Evolutionary conservation across 768 basidiomycete genomes (phyloP), one percentile per base, ranked within the genome.

Genomic region (Boletus eberwhitei): DNA sequence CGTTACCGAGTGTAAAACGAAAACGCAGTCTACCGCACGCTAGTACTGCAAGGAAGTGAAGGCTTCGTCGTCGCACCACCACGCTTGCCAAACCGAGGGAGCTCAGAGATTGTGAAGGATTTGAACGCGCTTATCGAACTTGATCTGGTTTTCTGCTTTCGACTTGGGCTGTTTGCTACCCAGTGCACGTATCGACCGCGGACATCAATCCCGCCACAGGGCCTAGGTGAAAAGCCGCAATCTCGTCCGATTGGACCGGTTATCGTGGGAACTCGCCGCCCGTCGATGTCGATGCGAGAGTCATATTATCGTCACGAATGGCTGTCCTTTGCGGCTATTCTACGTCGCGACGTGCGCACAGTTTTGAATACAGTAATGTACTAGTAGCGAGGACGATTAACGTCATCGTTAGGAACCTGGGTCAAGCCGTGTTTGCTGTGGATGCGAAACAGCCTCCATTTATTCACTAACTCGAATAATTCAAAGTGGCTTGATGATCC

Each of bases 121-220:
- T 29, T 52, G 13, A n/a, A n/a, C 12, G 5, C 2, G 51, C 35
- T 8, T 17, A 21, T 46, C 21, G 7, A 22, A 29, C 29, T 50
- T 34, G 34, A 32, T 48, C 22, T 1, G 11, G 9, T 46, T 32
- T 19, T 11, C 29, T 42, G 32, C 1, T 42, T 38, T 39, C 21
- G 16, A 11, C 34, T 9, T 42, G 26, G 36, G 24, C n/a, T 26
- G 13, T 29, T 32, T 37, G 8, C 29, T 4, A 17, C n/a, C 45
- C 49, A 38, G 37, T 59, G 50, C 58, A 24, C 57, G 22, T 48
- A 38, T 42, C 50, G 31, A 58, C 37, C 36, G 7, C 19, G 26
- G 34, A 40, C 31, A 50, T 26, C 40, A 21, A 12, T 4, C 22
- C n/a, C 38, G 34, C 34, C 53, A 54, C 32, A 54, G 17, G 31